These are phyloP conservation scores for Collybia sordida DNA, from an alignment of 768 basidiomycete genomes.

Conservation along the genomic window DNA sequence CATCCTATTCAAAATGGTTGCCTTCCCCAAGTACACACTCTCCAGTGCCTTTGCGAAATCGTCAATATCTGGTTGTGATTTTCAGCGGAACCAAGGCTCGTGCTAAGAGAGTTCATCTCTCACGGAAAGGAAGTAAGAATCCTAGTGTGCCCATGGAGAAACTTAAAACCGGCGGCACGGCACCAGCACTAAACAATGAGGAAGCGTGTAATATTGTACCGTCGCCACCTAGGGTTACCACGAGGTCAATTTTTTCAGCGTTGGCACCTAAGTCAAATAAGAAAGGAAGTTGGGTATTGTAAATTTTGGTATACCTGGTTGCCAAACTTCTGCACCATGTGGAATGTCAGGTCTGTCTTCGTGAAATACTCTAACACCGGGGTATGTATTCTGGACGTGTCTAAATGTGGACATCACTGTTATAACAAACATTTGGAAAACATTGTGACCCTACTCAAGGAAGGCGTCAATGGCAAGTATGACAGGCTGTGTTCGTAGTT, in stretches of 20 bases:
- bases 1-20: constrained; percentile 87
- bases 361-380: constrained; percentile 62
- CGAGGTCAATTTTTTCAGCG: constrained; percentile 73
- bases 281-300: background rate
- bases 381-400: constrained; percentile 57
- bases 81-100: background rate
- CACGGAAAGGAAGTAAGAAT: constrained; percentile 92
- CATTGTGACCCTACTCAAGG: constrained; percentile 48
- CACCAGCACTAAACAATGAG: constrained; percentile 85
- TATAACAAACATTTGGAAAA: background rate
- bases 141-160: constrained; percentile 94
- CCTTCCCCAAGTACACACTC: constrained; percentile 76
- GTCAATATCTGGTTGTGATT: constrained; percentile 70
- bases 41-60: constrained; percentile 80
- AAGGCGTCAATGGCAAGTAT: constrained; percentile 75
- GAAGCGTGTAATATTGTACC: constrained; percentile 95
- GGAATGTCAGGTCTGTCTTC: constrained; percentile 69
- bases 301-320: constrained; percentile 42
- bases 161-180: constrained; percentile 89
- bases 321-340: constrained; percentile 64
- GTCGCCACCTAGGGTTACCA: constrained; percentile 92
- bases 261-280: constrained; percentile 34
- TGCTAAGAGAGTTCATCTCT: constrained; percentile 29
- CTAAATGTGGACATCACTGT: constrained; percentile 33
- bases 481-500: constrained; percentile 75